Conservation (phyloP, 2,329 filamentous ascomycete species). For the Sclerotinia borealis region DNA sequence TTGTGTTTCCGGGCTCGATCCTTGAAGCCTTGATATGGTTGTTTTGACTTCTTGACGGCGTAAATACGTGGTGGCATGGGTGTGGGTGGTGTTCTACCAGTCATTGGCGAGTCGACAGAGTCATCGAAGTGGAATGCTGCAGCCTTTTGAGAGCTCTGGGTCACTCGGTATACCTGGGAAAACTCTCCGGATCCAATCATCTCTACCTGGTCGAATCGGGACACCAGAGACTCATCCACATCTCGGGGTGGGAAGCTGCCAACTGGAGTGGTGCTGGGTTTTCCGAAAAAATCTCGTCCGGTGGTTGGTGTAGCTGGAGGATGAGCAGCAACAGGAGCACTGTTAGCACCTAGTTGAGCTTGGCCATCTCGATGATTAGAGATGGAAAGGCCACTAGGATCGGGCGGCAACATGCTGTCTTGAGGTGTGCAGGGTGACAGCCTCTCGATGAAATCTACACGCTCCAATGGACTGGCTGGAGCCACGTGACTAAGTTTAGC, state of each 20-base stretch:
- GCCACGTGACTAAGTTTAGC: slow-evolving; percentile 46
- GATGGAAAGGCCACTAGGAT: slow-evolving; percentile 78
- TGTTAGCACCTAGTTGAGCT: slow-evolving; percentile 29
- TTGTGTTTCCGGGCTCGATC: slow-evolving; percentile 80
- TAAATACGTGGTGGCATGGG: slow-evolving; percentile 59
- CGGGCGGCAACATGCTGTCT: slow-evolving; percentile 66
- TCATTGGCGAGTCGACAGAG: slow-evolving; percentile 40
- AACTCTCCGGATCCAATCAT: slow-evolving; percentile 85
- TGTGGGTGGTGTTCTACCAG: slow-evolving; percentile 45
- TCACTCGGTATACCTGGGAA: slow-evolving; percentile 82
- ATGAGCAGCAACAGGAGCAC: slow-evolving; percentile 42
- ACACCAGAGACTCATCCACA: slow-evolving; percentile 66
- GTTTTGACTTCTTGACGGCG: slow-evolving; percentile 89
- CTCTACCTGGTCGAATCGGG: slow-evolving; percentile 75
- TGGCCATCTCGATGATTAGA: slow-evolving; percentile 49
- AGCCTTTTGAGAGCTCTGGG: slow-evolving; percentile 36
- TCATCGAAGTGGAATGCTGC: slow-evolving; percentile 38
- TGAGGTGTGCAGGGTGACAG: slow-evolving; percentile 71
- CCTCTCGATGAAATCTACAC: slow-evolving; percentile 43
- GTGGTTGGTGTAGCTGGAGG: slow-evolving; percentile 78
- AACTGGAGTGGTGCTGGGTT: slow-evolving; percentile 61
- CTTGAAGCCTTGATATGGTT: slow-evolving; percentile 68
- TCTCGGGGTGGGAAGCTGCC: slow-evolving; percentile 65
- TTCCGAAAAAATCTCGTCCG: slow-evolving; percentile 48
- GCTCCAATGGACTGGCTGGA: slow-evolving; percentile 58